Evolutionary conservation across 495 filamentous ascomycete species (phyloP), one percentile per base, ranked within the genome.

Genomic region (Cercophora newfieldiana): DNA sequence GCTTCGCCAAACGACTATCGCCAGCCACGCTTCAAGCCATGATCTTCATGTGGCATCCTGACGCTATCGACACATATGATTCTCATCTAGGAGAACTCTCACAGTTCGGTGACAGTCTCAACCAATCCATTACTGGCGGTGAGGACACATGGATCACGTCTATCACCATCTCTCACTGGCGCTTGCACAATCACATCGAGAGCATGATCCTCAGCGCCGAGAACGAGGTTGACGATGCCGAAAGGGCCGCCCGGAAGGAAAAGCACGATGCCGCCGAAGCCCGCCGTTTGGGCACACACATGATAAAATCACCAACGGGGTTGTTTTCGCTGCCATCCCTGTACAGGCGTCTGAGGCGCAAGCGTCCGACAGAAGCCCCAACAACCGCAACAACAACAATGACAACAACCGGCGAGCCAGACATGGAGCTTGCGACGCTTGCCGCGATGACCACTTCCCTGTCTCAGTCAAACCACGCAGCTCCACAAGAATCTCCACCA

Each of bases 11-110:
- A 24, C 26, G 56, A 8, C 26, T 59, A 2, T 37, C 56, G 26
- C 56, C 56, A 5, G 30, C 22, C 14, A 31, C 56, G 2, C 56
- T 59, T 12, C 56, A 59, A 21, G 56, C 56, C 2, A 24, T 24
- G 26, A 24, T 59, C 7, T 37, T n/a, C 29, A 59, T 59, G 29
- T 59, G 56, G 56, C 56, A 59, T 59, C 56, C 56, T 28, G 56
- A 59, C 26, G 56, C 26, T 26, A 59, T 59, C 56, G 56, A 59
- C 56, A 59, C 56, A 2, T 59, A n/a, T n/a, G 56, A 59, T 24
- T 24, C 12, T 26, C 29, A 59, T 21, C 29, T 59, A 7, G 56
- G 56, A 8, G 22, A 19, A 18, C 29, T 59, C 4, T 59, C 56
- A 3, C 56, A 59, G 10, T 59, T 59, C 56, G 4, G 7, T 7